A percentile compares a stretch with the other conserved stretches of the same genome.
phyloP scores from a whole-genome alignment of 2,329 filamentous ascomycete genomes.

The Colletotrichum salicis region DNA sequence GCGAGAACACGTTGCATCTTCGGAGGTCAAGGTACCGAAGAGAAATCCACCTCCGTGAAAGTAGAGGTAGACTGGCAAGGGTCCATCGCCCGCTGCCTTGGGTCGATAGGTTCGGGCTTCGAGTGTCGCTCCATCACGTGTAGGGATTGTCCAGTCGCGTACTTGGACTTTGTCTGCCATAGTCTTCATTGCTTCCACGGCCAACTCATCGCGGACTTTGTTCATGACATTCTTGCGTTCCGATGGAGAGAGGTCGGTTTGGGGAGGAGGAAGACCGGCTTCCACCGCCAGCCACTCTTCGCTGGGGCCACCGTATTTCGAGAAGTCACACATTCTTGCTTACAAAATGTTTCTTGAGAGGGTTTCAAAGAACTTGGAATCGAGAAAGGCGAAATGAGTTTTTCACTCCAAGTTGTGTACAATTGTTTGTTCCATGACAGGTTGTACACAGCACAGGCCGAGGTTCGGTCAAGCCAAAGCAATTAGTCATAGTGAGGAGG shows the following conservation, averaged over 20 bases:
- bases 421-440: neutral
- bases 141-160: constrained; percentile 49
- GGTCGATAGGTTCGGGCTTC: constrained; percentile 60
- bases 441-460: neutral
- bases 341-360: neutral
- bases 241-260: constrained; percentile 39
- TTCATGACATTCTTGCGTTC: constrained; percentile 41
- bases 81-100: constrained; percentile 41
- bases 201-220: constrained; percentile 43
- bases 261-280: constrained; percentile 40
- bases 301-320: constrained; percentile 52
- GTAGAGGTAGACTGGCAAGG: constrained; percentile 62
- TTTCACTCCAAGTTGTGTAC: neutral
- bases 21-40: constrained; percentile 62
- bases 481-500: neutral
- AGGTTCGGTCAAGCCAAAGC: neutral
- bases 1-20: constrained; percentile 62
- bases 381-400: neutral
- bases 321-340: constrained; percentile 39
- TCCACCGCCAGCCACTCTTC: constrained; percentile 57
- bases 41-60: constrained; percentile 68
- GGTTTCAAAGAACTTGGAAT: neutral
- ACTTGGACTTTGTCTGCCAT: constrained; percentile 44
- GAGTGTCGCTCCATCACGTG: constrained; percentile 56
- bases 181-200: constrained; percentile 44